Conservation (phyloP, 768 basidiomycete genomes). For the Boletales sp. region DNA sequence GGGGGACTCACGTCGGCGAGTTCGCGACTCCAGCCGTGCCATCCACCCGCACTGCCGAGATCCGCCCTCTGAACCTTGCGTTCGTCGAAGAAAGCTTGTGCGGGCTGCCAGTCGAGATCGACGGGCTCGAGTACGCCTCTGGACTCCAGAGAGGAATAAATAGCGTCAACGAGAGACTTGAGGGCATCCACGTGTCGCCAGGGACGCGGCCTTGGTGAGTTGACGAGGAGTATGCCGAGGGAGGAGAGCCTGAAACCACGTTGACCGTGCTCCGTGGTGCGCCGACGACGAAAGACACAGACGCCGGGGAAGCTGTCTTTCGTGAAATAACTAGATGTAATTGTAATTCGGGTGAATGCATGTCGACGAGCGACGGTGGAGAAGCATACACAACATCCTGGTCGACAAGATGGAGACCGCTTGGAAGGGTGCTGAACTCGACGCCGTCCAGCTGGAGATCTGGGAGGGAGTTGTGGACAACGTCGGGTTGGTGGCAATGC, state of each 20-base stretch:
- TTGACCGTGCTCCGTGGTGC: conserved; percentile 67
- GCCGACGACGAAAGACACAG: conserved; percentile 67
- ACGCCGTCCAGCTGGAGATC: conserved; percentile 66
- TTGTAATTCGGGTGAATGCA: background rate
- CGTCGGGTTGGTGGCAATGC: background rate
- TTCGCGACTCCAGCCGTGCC: conserved; percentile 69
- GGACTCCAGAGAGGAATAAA: conserved; percentile 51
- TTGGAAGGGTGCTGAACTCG: conserved; percentile 80
- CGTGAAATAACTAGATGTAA: conserved; percentile 58
- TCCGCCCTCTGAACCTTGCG: conserved; percentile 49
- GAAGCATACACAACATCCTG: conserved; percentile 69
- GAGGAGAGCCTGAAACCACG: conserved; percentile 80
- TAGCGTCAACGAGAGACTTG: conserved; percentile 51
- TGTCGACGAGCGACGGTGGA: background rate
- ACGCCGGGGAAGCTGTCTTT: conserved; percentile 68
- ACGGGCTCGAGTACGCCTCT: conserved; percentile 45
- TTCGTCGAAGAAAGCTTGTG: conserved; percentile 60
- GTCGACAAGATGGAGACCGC: conserved; percentile 77
- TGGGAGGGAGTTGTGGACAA: conserved; percentile 22
- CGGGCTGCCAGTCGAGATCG: conserved; percentile 62
- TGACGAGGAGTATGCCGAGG: conserved; percentile 68
- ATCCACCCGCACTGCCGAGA: conserved; percentile 54
- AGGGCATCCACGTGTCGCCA: conserved; percentile 69
- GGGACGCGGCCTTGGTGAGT: conserved; percentile 63
- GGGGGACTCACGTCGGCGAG: conserved; percentile 46